Base-by-base conservation (phyloP, 2,329 filamentous ascomycete species). In the Diaporthe sp. region DNA sequence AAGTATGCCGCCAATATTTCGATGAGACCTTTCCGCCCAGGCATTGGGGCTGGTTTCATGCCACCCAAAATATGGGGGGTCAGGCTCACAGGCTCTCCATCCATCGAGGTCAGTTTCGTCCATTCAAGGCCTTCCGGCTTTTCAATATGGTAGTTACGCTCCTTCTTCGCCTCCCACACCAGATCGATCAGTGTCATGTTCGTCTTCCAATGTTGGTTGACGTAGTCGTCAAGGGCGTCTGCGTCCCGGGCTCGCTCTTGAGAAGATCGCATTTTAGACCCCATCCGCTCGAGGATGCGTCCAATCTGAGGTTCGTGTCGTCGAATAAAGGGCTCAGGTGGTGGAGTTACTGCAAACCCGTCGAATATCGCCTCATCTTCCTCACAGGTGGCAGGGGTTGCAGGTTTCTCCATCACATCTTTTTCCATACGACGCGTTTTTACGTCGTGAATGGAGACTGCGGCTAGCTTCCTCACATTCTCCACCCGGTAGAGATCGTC, bases 381-480 rank as follows among this genome's bases (percentile, higher is more conserved):
- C 27, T 58, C 55, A 3, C 32, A 58, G 2, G 55, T 13, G 27
- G 32, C 2, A 37, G 55, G 55, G 8, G 10, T 37, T 37, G 19
- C 6, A 4, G 22, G 7, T 1, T 3, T 22, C 5, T n/a, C 32
- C 19, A n/a, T 10, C 15, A 27, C 0, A 0, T 9, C 25, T 4
- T 32, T 30, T 17, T 12, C 13, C 39, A 47, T 63, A 7, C 39
- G 59, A n/a, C 7, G 15, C 59, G 30, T 44, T 22, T 32, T 30
- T 2, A 0, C 9, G 1, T 32, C 25, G 3, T 1, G 15, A 5
- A 22, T 9, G 4, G 8, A 19, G 7, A 6, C 25, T 1, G 2
- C 17, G 4, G 13, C n/a, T 5, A 22, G 4, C 25, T 30, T 12
- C 17, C 39, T 63, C 15, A 63, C n/a, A 2, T 63, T 63, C 17